These are phyloP conservation scores for Raffaelea albimanens DNA, from an alignment of 2,329 filamentous ascomycete species.

Conservation along the genomic window DNA sequence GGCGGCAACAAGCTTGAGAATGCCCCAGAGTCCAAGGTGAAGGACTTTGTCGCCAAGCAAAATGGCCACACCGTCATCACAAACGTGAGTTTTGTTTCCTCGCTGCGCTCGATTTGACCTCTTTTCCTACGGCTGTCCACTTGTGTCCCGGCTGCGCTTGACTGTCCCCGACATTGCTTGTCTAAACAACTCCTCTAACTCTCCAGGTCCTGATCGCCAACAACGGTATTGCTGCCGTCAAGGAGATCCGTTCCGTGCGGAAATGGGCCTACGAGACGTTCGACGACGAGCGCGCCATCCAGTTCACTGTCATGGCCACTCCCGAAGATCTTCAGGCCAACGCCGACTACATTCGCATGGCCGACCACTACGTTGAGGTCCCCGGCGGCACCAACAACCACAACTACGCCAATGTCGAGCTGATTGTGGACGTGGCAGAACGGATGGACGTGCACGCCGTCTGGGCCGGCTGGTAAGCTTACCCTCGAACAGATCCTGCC, in stretches of 20 bases:
- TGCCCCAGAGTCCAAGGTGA: constrained; percentile 76
- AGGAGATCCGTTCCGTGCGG: constrained; percentile 96
- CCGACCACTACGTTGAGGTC: constrained; percentile 98
- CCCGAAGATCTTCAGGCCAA: constrained; percentile 96
- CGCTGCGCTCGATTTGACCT: too few relatives aligned
- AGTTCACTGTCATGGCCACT: constrained; percentile 99
- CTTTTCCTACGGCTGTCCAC: too few relatives aligned
- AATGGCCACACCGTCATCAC: constrained; percentile 97
- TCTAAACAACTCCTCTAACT: not conserved
- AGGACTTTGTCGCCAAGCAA: constrained; percentile 86
- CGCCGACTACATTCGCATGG: constrained; percentile 99
- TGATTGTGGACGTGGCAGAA: constrained; percentile 97
- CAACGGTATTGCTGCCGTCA: constrained; percentile 98
- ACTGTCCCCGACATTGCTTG: not conserved
- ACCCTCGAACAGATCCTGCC: too few relatives aligned
- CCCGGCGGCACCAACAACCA: constrained; percentile 99
- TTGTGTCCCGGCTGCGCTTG: not conserved
- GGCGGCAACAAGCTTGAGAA: constrained; percentile 82
- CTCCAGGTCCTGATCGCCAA: constrained; percentile 91
- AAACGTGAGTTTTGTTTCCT: constrained; percentile 55
- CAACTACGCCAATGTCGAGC: constrained; percentile 99
- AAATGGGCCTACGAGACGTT: constrained; percentile 99
- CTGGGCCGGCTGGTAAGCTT: constrained; percentile 92
- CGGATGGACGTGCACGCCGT: constrained; percentile 97
- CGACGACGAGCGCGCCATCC: constrained; percentile 93